Conservation (phyloP, 1,284 basidiomycete species). For the Apiotrichum domesticum region DNA sequence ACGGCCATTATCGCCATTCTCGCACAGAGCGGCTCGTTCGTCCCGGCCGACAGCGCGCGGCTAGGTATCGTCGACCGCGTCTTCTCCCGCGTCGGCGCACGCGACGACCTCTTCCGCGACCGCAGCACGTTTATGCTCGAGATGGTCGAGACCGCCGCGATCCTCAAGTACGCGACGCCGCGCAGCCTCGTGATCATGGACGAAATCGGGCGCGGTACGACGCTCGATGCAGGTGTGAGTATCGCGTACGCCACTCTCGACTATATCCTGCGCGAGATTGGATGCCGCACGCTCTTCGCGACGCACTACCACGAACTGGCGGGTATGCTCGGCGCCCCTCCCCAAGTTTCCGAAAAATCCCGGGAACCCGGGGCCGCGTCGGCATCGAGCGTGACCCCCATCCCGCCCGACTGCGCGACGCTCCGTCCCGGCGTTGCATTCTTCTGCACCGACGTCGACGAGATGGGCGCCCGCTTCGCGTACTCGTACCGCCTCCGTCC, state of each 20-base stretch:
- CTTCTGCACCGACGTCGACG: constrained; percentile 81
- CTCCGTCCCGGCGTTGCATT: constrained; percentile 57
- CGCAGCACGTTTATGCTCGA: constrained; percentile 74
- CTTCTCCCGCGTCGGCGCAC: constrained; percentile 91
- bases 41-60: constrained; percentile 72
- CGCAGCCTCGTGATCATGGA: constrained; percentile 91
- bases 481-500: constrained; percentile 76
- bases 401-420: constrained; percentile 24
- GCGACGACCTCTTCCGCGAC: constrained; percentile 89
- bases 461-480: constrained; percentile 65
- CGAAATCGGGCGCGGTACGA: constrained; percentile 90
- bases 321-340: constrained; percentile 60
- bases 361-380: constrained; percentile 38
- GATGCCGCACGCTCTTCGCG: constrained; percentile 81
- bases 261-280: constrained; percentile 67
- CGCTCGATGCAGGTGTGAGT: constrained; percentile 81
- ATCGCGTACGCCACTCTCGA: constrained; percentile 88
- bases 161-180: constrained; percentile 68
- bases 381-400: constrained; percentile 13
- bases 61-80: constrained; percentile 85
- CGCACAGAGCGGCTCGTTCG: constrained; percentile 87
- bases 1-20: constrained; percentile 84
- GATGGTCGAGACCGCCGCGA: constrained; percentile 50
- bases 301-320: constrained; percentile 95
- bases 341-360: not conserved